Evolutionary conservation across 768 basidiomycete genomes (phyloP), one percentile per base, ranked within the genome.

Genomic region (Cystofilobasidium capitatum): DNA sequence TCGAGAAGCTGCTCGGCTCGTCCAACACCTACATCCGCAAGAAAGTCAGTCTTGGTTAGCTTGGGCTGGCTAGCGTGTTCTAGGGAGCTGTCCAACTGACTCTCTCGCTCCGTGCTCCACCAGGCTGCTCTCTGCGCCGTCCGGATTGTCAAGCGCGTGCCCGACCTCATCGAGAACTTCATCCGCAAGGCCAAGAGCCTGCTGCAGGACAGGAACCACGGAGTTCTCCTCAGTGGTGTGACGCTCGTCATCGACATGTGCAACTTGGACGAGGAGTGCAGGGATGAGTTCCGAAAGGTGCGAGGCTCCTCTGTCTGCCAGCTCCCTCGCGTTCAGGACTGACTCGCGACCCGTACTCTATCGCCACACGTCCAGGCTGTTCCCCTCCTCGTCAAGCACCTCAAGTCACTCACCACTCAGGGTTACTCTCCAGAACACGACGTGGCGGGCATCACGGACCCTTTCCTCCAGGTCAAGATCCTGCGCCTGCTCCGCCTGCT

Each of bases 371-470:
- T 10, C 16, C 68, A 94, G 91, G 89, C 88, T 55, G 92, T 97
- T 3, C 89, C 91, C 1, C 80, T 93, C 13, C 87, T 99, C 31
- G 94, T 98, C 62, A 87, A 91, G 70, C 91, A 96, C 73, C 82
- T 99, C 71, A 98, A 98, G 76, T 88, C 91, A 1, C 80, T 98
- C 67, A 90, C 89, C 47, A 92, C 94, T 0, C 96, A 93, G 4
- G 94, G 94, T 12, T 97, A 96, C 78, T 94, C 91, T 72, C 93
- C 96, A 29, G 96, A 98, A 76, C 96, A 98, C 74, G 96, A 99
- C 72, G 96, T 99, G 13, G 91, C 91, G n/a, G 96, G 96, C 42
- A 96, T 99, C 77, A 97, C 96, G 20, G 92, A 77, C 54, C 76
- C 76, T 26, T 76, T 76, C 73, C 68, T 77, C 0, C 77, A 78